These are phyloP conservation scores for Priceomyces melissophilus DNA, from an alignment of 805 yeast genomes.

Conservation along the genomic window DNA sequence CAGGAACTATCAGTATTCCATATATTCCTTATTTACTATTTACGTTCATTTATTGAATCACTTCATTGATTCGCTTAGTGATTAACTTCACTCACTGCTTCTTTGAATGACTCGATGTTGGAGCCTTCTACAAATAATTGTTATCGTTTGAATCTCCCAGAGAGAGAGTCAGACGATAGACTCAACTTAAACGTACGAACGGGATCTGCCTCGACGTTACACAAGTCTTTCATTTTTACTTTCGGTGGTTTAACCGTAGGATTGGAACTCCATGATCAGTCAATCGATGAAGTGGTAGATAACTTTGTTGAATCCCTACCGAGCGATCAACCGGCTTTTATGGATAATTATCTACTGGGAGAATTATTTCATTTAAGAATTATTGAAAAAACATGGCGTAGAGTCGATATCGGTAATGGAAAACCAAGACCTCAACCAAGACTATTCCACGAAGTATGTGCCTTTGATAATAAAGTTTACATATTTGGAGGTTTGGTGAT, in stretches of 20 bases:
- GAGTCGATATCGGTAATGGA: constrained; percentile 25
- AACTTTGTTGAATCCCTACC: constrained; percentile 34
- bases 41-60: too few relatives aligned
- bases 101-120: constrained; percentile 49
- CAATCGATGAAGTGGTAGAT: constrained; percentile 35
- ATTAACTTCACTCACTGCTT: too few relatives aligned
- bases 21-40: too few relatives aligned
- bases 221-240: constrained; percentile 58
- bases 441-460: constrained; percentile 56
- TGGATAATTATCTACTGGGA: constrained; percentile 49
- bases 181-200: constrained; percentile 58
- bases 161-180: constrained; percentile 50
- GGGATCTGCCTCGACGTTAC: constrained; percentile 59
- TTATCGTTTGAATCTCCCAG: constrained; percentile 55
- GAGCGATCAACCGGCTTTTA: constrained; percentile 21
- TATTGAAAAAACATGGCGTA: constrained; percentile 56
- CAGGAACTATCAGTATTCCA: too few relatives aligned
- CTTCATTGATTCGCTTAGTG: too few relatives aligned
- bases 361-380: constrained; percentile 61
- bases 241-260: constrained; percentile 70
- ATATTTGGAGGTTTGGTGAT: constrained; percentile 63
- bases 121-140: constrained; percentile 65
- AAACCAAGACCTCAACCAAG: constrained; percentile 41
- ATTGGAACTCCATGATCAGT: constrained; percentile 41
- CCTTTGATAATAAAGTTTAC: constrained; percentile 48